Conservation (phyloP, 805 yeast genomes). For the Wickerhamomyces canadensis region DNA sequence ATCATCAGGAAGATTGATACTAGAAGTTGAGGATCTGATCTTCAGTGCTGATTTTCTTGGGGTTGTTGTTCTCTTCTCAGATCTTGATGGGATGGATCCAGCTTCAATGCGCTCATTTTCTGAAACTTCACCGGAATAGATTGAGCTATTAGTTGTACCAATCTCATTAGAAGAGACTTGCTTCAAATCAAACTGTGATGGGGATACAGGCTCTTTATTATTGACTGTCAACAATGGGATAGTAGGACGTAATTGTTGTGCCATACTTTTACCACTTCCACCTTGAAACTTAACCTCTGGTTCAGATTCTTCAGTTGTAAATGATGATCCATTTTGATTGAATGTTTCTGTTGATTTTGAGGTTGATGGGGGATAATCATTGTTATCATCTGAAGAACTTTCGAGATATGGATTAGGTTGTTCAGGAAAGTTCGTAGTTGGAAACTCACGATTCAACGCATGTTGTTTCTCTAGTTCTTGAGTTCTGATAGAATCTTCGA, state of each 20-base stretch:
- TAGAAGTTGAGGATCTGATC: conserved; percentile 21
- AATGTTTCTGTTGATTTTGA: conserved; percentile 19
- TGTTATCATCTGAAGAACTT: conserved; percentile 7
- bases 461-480: background rate
- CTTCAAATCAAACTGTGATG: conserved; percentile 1
- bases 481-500: conserved; percentile 7
- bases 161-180: background rate
- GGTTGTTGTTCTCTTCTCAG: conserved; percentile 28
- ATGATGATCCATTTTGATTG: conserved; percentile 15
- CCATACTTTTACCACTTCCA: conserved; percentile 30
- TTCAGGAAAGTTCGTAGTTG: background rate
- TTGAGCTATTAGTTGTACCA: conserved; percentile 7
- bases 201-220: conserved; percentile 3
- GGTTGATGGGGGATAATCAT: conserved; percentile 21
- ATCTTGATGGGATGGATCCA: conserved; percentile 28
- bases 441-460: background rate
- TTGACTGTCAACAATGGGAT: conserved; percentile 23
- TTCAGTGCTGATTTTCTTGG: conserved; percentile 43
- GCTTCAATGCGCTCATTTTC: conserved; percentile 7
- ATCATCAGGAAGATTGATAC: conserved; percentile 15
- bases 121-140: conserved; percentile 8
- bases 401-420: background rate
- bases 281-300: conserved; percentile 2
- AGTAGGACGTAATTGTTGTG: conserved; percentile 41
- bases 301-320: conserved; percentile 17